phyloP scores from a whole-genome alignment of 495 filamentous ascomycete species.

The Saxophila tyrrhenica region DNA sequence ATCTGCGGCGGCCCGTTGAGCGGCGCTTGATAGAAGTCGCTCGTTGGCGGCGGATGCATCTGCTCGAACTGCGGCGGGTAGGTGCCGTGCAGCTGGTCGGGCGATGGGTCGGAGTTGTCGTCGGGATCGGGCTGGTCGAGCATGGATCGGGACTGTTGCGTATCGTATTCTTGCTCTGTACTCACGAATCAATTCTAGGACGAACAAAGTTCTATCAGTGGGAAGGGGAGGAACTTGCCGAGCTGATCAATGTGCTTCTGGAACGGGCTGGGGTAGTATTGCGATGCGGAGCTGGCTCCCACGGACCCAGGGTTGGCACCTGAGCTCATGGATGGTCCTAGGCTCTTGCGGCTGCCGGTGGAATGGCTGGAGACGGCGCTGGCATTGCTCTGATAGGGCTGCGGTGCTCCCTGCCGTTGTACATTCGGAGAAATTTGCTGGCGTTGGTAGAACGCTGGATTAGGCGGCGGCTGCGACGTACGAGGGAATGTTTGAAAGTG shows the following conservation, averaged over 20 bases:
- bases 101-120: conserved; percentile 20
- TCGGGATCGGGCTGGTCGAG: conserved; percentile 58
- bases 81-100: conserved; percentile 8
- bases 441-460: conserved; percentile 25
- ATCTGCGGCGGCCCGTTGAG: conserved; percentile 6
- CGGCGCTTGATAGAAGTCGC: conserved; percentile 9
- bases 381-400: conserved; percentile 22
- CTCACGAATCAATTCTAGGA: conserved; percentile 68
- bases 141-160: conserved; percentile 50
- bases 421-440: conserved; percentile 29
- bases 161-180: conserved; percentile 99
- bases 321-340: conserved; percentile 20
- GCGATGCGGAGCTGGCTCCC: conserved; percentile 3
- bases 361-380: conserved; percentile 23
- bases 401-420: conserved; percentile 22
- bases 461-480: conserved; percentile 21
- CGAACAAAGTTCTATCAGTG: conserved; percentile 59
- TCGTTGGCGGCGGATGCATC: conserved; percentile 17
- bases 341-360: conserved; percentile 15
- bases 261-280: conserved; percentile 72
- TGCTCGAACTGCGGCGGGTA: conserved; percentile 16
- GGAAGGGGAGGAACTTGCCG: conserved; percentile 63
- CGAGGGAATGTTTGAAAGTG: conserved; percentile 24
- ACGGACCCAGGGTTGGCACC: conserved; percentile 27
- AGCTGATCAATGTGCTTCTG: conserved; percentile 95